Conservation (phyloP, 148 eudicot species). For the Amaranthus palmeri region DNA sequence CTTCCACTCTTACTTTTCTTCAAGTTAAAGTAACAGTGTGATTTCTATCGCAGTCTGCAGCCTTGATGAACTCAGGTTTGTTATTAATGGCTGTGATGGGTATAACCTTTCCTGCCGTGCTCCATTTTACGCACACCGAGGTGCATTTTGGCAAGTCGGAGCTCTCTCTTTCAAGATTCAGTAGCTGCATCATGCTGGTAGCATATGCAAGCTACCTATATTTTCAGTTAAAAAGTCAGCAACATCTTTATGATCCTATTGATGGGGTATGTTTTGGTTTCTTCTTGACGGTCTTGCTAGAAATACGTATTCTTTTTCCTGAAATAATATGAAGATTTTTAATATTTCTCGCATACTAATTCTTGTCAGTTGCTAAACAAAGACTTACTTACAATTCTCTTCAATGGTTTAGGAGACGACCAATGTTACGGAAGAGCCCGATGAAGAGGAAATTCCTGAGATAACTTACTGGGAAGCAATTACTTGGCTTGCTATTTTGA, state of each 20-base stretch:
- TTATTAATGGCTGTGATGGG: slow-evolving; percentile 99
- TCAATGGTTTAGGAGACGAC: slow-evolving; percentile 39
- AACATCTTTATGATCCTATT: slow-evolving; percentile 42
- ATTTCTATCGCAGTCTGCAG: slow-evolving; percentile 54
- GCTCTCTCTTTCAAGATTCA: slow-evolving; percentile 89
- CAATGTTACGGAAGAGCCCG: slow-evolving; percentile 35
- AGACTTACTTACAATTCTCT: no score
- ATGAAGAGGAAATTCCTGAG: slow-evolving; percentile 81
- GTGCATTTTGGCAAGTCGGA: slow-evolving; percentile 83
- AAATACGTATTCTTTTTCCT: no score
- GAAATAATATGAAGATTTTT: no score
- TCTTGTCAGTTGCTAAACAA: neutral
- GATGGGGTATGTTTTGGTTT: slow-evolving; percentile 46
- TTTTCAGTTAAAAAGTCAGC: slow-evolving; percentile 73
- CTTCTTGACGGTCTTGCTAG: neutral
- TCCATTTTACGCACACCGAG: slow-evolving; percentile 88
- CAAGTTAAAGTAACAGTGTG: neutral
- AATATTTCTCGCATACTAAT: neutral
- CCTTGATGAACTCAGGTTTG: slow-evolving; percentile 78
- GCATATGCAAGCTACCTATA: slow-evolving; percentile 93
- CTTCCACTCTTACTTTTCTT: neutral
- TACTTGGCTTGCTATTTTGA: slow-evolving; percentile 76
- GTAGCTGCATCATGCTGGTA: slow-evolving; percentile 87
- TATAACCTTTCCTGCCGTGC: slow-evolving; percentile 84
- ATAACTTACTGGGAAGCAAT: slow-evolving; percentile 73